Evolutionary conservation across 1,284 basidiomycete species (phyloP).

Genomic region (Singerocomus inundabilis): DNA sequence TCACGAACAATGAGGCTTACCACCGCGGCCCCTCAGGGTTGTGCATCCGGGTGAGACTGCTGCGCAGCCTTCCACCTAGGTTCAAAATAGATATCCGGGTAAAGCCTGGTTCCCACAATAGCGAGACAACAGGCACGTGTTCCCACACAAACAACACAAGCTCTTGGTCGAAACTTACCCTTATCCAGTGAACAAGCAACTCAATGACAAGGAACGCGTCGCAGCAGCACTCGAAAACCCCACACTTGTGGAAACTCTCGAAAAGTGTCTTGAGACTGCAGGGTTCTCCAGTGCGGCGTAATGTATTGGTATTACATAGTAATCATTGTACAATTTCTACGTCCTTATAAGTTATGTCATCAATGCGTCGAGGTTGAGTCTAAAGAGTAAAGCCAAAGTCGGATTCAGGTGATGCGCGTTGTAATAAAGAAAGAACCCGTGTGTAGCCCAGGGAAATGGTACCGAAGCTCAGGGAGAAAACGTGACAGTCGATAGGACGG

Average conservation of each 20-base stretch:
- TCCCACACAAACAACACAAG: not conserved
- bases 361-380: not conserved
- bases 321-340: not conserved
- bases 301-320: not conserved
- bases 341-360: not conserved
- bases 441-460: too few relatives aligned
- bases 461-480: too few relatives aligned
- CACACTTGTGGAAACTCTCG: slow-evolving; percentile 83
- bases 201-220: slow-evolving; percentile 98
- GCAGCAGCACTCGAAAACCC: slow-evolving; percentile 95
- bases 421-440: too few relatives aligned
- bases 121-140: slow-evolving; percentile 76
- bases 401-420: too few relatives aligned
- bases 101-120: slow-evolving; percentile 94
- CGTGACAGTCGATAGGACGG: not conserved
- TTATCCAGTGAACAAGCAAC: slow-evolving; percentile 88
- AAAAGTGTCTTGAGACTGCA: slow-evolving; percentile 74
- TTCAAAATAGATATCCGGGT: slow-evolving; percentile 96
- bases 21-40: slow-evolving; percentile 56
- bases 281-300: slow-evolving; percentile 5
- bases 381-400: not conserved
- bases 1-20: not conserved
- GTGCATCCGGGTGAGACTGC: slow-evolving; percentile 87
- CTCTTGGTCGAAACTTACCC: not conserved
- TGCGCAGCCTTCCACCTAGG: slow-evolving; percentile 86